phyloP scores from a whole-genome alignment of 1,284 basidiomycete species.

The Sanghuangporus weigelae region DNA sequence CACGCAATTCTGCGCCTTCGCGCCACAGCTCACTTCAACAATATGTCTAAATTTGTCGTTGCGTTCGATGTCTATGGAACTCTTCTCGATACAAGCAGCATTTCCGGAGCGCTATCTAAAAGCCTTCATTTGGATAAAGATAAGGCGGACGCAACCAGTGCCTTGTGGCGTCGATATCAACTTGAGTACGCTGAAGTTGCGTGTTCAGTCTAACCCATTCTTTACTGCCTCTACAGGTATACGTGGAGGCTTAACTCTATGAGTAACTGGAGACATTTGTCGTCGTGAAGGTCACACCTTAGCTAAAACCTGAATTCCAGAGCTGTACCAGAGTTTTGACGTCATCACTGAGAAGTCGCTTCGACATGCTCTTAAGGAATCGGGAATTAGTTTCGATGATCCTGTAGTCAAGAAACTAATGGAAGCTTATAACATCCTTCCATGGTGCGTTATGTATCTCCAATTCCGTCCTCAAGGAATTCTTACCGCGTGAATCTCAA shows the following conservation, averaged over 20 bases:
- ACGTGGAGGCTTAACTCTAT: constrained; percentile 32
- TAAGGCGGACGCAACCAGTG: constrained; percentile 22
- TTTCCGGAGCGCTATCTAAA: constrained; percentile 20
- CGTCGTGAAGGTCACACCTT: neutral
- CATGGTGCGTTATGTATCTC: constrained; percentile 20
- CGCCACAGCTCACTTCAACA: neutral
- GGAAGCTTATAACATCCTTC: constrained; percentile 24
- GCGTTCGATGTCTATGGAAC: constrained; percentile 33
- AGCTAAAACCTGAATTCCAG: constrained; percentile 16
- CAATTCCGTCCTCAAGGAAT: neutral
- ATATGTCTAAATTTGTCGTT: constrained; percentile 18
- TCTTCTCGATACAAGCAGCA: constrained; percentile 27
- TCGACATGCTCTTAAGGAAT: constrained; percentile 26
- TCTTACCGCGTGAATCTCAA: constrained; percentile 10
- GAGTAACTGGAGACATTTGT: constrained; percentile 20
- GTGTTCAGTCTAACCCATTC: neutral
- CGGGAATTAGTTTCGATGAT: constrained; percentile 18
- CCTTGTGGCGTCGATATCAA: constrained; percentile 28
- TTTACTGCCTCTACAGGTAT: constrained; percentile 22
- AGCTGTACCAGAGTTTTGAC: constrained; percentile 28
- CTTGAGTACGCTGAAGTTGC: constrained; percentile 26
- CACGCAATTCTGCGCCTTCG: neutral
- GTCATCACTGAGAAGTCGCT: constrained; percentile 27
- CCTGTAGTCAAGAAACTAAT: constrained; percentile 21
- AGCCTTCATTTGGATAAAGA: constrained; percentile 18